Evolutionary conservation across 176 grass and related monocot genomes (phyloP).

Genomic region (Metroxylon sagu): DNA sequence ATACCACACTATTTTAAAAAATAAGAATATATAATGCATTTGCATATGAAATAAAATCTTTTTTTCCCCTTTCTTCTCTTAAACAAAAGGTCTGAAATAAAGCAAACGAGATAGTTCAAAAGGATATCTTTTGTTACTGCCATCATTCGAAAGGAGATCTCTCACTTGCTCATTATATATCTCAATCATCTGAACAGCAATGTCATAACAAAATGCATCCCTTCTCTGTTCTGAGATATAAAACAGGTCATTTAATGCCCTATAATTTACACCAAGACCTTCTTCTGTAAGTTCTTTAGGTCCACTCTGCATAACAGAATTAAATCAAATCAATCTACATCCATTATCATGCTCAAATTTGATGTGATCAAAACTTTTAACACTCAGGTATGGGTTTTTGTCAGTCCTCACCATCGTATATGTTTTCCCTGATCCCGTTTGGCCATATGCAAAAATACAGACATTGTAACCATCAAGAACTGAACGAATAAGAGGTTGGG

Average conservation of each 20-base stretch:
- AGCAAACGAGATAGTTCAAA: slow-evolving; percentile 16
- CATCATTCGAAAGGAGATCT: slow-evolving; percentile 80
- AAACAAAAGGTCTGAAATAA: too few species aligned
- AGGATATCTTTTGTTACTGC: slow-evolving; percentile 91
- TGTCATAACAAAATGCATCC: slow-evolving; percentile 71
- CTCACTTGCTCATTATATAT: slow-evolving; percentile 98
- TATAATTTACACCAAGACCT: slow-evolving; percentile 84
- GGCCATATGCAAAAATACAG: slow-evolving; percentile 96
- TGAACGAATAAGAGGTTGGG: slow-evolving; percentile 82
- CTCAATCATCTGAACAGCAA: slow-evolving; percentile 93
- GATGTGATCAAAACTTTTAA: neutral
- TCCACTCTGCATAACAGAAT: slow-evolving; percentile 51
- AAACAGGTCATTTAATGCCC: slow-evolving; percentile 90
- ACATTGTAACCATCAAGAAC: slow-evolving; percentile 95
- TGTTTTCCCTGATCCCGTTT: slow-evolving; percentile 91
- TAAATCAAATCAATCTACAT: neutral
- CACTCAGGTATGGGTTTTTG: neutral
- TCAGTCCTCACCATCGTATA: slow-evolving; percentile 67
- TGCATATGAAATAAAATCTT: slow-evolving; percentile 2
- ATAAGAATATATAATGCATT: neutral
- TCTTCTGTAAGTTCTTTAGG: slow-evolving; percentile 69
- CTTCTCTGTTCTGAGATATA: slow-evolving; percentile 54
- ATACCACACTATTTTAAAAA: too few species aligned
- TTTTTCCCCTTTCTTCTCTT: too few species aligned
- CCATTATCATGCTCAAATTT: too few species aligned